Evolutionary conservation across 352 stramenopile species (phyloP).

Genomic region (Pythium monospermum): DNA sequence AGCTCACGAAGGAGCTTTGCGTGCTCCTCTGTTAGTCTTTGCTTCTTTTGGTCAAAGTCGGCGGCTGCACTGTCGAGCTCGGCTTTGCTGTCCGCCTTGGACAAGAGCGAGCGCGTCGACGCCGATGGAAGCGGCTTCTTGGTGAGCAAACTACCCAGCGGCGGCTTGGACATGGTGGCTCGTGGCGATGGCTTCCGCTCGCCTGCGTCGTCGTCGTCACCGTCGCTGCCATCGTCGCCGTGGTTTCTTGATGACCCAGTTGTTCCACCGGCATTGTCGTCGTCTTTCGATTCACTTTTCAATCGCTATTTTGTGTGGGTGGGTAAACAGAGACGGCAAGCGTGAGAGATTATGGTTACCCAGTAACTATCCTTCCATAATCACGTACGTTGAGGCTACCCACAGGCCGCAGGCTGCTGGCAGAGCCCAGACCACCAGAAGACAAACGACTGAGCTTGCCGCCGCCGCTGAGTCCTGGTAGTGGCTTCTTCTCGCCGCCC

Average conservation of each 20-base stretch:
- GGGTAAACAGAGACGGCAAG: not conserved
- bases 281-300: constrained; percentile 30
- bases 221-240: constrained; percentile 24
- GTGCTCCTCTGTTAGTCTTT: constrained; percentile 40
- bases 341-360: not conserved
- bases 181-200: constrained; percentile 11
- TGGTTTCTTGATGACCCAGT: too few species aligned
- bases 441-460: constrained; percentile 17
- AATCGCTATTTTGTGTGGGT: constrained; percentile 15
- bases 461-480: constrained; percentile 38
- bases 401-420: constrained; percentile 36
- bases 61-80: constrained; percentile 25
- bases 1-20: constrained; percentile 29
- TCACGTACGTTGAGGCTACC: constrained; percentile 43
- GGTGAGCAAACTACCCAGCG: constrained; percentile 35
- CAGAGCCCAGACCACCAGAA: constrained; percentile 11
- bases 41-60: constrained; percentile 51
- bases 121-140: constrained; percentile 45
- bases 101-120: constrained; percentile 4
- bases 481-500: constrained; percentile 67
- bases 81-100: constrained; percentile 31
- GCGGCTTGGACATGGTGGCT: constrained; percentile 47
- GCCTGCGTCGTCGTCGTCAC: constrained; percentile 9
- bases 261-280: constrained; percentile 28
- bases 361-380: not conserved